Base-by-base conservation (phyloP, 495 filamentous ascomycete genomes). In the Aspergillus biplanus region DNA sequence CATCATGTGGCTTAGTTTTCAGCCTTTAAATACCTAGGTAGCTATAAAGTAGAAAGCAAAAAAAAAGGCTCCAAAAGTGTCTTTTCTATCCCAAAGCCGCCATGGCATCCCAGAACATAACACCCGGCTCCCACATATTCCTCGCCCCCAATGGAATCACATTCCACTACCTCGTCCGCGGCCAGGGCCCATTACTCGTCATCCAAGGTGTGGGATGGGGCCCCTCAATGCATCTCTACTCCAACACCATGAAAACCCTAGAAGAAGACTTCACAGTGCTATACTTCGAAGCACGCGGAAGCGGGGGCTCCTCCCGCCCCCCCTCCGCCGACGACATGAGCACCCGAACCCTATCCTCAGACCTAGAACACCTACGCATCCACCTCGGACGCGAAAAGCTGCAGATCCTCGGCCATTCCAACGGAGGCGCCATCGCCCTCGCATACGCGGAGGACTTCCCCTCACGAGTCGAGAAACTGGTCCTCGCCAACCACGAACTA, bases 391-490 rank as follows among this genome's bases (percentile, higher is more conserved):
- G 65, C 5, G 58, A 61, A 6, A 48, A 39, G 7, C 58, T 66
- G 5, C 55, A 54, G 27, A 7, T 71, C 11, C 11, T 69, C 4
- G 69, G 69, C 27, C 69, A 71, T 33, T 69, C 66, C 8, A 71
- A 71, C 55, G 69, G 69, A 33, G 69, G 69, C 1, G 69, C 69
- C 1, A 71, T 71, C 12, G 69, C 56, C 4, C 50, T 71, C 3
- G 61, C 58, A 1, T 71, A 71, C 33, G 69, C 69, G 1, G 61
- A 71, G 58, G 59, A 63, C 37, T 69, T 61, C 59, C 66, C 69
- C 5, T 32, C 62, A 1, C 55, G 66, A 5, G 63, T 71, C 2
- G 13, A 54, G 1, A 68, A 60, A 47, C 59, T 71, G 32, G 55
- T 71, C 32, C 62, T 71, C 4, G 32, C 67, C 13, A 56, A 66